Evolutionary conservation across 2,329 filamentous ascomycete species (phyloP), one percentile per base, ranked within the genome.

Genomic region (Cladophialophora carrionii): DNA sequence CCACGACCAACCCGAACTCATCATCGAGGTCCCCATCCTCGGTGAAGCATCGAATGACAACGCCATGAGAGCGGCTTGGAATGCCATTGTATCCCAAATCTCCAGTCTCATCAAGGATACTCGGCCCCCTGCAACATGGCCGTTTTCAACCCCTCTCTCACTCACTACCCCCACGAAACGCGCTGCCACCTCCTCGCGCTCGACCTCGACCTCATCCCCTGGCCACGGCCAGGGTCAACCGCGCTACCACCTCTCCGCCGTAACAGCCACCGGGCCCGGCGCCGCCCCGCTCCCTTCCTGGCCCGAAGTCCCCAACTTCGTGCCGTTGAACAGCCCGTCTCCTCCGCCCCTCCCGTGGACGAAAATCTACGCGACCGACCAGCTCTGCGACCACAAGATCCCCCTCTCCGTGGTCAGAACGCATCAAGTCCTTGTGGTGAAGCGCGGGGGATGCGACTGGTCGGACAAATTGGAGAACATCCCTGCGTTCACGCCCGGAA

Each of bases 401-500:
- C 76, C 85, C 12, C 71, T 80, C 1, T 76, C 80, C 7, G 76
- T 87, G 2, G 82, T 81, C 0, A 81, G 80, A 48, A 78, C 76
- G 1, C 78, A 96, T 77, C 88, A 96, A 58, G 82, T 98, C 65
- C 87, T 99, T 65, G 85, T 96, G 57, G 83, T 98, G 72, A 87
- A 86, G 31, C 87, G 95, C 5, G 94, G 95, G 46, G 87, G 87
- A 0, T 99, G 95, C 79, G 89, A 85, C 26, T 98, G 98, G 76
- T 88, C 86, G 41, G 80, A 89, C 31, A 99, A 99, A 76, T 79
- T 98, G 0, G 83, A 84, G 58, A 93, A 91, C 70, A 92, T 98
- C n/a, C 92, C 94, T 0, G 85, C 86, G 9, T 94, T 88, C 74
- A 82, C 87, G 1, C 88, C 90, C 0, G 81, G 82, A 0, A 75